These are phyloP conservation scores for Novymonas esmeraldas DNA, from an alignment of 208 protist species.

Conservation along the genomic window DNA sequence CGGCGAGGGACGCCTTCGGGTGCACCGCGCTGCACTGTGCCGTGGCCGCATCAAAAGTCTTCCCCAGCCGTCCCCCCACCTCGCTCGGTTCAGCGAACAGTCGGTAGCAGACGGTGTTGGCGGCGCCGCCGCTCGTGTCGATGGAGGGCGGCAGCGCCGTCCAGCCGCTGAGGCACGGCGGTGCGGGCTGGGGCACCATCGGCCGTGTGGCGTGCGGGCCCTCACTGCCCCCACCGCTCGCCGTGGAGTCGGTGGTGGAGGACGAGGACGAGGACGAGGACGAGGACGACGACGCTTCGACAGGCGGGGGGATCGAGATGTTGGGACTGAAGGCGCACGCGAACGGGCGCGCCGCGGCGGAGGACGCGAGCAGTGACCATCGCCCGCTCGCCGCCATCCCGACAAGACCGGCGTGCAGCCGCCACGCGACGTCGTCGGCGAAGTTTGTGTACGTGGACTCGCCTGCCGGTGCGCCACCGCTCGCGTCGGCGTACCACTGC, in stretches of 20 bases:
- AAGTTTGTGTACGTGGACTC: slow-evolving; percentile 47
- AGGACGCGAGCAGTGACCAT: slow-evolving; percentile 47
- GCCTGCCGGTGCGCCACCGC: not conserved
- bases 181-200: slow-evolving; percentile 38
- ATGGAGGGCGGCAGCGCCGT: slow-evolving; percentile 30
- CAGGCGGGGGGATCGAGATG: not conserved
- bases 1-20: slow-evolving; percentile 54
- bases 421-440: slow-evolving; percentile 30
- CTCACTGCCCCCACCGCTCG: not conserved
- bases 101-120: slow-evolving; percentile 50
- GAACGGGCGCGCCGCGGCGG: slow-evolving; percentile 32
- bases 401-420: slow-evolving; percentile 42
- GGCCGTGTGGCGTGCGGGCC: slow-evolving; percentile 25
- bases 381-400: slow-evolving; percentile 41
- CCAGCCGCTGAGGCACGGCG: slow-evolving; percentile 54
- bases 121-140: slow-evolving; percentile 24
- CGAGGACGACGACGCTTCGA: slow-evolving; percentile 3
- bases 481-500: slow-evolving; percentile 23
- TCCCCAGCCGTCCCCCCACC: slow-evolving; percentile 36
- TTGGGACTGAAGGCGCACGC: slow-evolving; percentile 43
- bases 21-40: slow-evolving; percentile 41
- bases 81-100: slow-evolving; percentile 39
- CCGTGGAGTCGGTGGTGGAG: not conserved
- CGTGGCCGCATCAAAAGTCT: slow-evolving; percentile 30
- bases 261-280: not conserved